Evolutionary conservation across 1,284 basidiomycete genomes (phyloP).

Genomic region (Vanrija humicola): DNA sequence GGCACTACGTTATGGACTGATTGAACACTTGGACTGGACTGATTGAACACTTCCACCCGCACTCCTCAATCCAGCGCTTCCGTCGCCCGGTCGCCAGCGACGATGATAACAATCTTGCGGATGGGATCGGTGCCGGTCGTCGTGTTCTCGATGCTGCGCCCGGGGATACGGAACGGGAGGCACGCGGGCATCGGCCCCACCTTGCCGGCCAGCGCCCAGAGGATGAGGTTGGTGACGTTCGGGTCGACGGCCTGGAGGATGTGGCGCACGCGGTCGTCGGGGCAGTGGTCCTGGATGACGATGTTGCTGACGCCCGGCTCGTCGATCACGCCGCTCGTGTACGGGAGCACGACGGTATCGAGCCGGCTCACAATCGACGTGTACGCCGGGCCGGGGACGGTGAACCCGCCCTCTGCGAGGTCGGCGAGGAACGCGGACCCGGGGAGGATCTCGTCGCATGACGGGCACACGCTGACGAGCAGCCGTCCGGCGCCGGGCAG

Average conservation of each 20-base stretch:
- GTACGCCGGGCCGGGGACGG: slow-evolving; percentile 1
- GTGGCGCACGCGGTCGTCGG: neutral
- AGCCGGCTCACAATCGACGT: neutral
- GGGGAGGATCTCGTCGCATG: neutral
- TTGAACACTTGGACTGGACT: too few relatives aligned
- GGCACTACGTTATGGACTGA: too few relatives aligned
- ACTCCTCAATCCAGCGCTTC: too few relatives aligned
- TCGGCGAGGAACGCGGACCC: neutral
- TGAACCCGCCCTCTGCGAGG: neutral
- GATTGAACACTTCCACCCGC: too few relatives aligned
- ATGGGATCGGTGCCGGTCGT: too few relatives aligned
- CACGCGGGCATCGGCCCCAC: neutral
- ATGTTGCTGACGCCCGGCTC: neutral
- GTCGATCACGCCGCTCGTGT: neutral
- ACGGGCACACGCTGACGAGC: neutral
- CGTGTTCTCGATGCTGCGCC: neutral
- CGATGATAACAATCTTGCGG: too few relatives aligned
- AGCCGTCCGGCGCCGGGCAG: neutral
- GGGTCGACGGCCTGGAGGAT: slow-evolving; percentile 2
- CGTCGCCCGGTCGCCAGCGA: too few relatives aligned
- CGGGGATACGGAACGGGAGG: neutral
- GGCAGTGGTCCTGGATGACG: neutral
- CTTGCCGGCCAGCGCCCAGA: slow-evolving; percentile 1
- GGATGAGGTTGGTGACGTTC: slow-evolving; percentile 5
- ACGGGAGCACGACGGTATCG: neutral